Percentiles rank a stretch among this genome's conserved stretches.
These are phyloP conservation scores for Malassezia obtusa DNA, from an alignment of 1,284 basidiomycete species.

Conservation along the genomic window DNA sequence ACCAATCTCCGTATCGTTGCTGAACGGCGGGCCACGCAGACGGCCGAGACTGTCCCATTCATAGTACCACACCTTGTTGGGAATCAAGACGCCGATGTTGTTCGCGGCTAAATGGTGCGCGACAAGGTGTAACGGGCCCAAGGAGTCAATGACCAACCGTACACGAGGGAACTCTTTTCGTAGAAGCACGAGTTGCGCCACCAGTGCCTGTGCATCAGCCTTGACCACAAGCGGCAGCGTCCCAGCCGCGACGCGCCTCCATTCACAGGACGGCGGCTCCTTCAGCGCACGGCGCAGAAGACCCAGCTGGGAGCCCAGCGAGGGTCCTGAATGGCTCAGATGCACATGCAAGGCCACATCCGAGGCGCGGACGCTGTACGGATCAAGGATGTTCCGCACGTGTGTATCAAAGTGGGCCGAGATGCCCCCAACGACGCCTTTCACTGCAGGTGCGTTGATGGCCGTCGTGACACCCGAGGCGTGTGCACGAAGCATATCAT, in stretches of 20 bases:
- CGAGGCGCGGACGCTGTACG: conserved; percentile 59
- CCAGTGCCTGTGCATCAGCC: conserved; percentile 63
- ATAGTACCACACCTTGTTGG: conserved; percentile 57
- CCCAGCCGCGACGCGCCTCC: conserved; percentile 48
- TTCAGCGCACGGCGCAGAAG: conserved; percentile 59
- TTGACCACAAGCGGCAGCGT: conserved; percentile 61
- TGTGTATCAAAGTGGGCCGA: conserved; percentile 25
- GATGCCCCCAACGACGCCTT: conserved; percentile 55
- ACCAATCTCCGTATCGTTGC: conserved; percentile 58
- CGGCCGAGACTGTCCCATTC: conserved; percentile 63
- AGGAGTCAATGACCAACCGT: conserved; percentile 59
- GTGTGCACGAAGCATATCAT: conserved; percentile 47
- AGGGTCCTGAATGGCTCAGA: conserved; percentile 52
- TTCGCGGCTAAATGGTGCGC: conserved; percentile 61
- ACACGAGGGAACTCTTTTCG: conserved; percentile 62
- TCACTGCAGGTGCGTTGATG: conserved; percentile 48
- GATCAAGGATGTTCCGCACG: conserved; percentile 51
- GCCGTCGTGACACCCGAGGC: conserved; percentile 58
- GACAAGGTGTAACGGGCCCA: conserved; percentile 60
- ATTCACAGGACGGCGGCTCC: conserved; percentile 52
- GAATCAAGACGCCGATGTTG: conserved; percentile 64
- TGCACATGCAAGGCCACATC: conserved; percentile 63
- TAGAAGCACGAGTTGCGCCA: conserved; percentile 63
- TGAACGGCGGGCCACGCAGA: conserved; percentile 65
- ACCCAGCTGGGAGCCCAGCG: conserved; percentile 62